phyloP scores from a whole-genome alignment of 805 yeast species.

The Yamadazyma phyllophila region DNA sequence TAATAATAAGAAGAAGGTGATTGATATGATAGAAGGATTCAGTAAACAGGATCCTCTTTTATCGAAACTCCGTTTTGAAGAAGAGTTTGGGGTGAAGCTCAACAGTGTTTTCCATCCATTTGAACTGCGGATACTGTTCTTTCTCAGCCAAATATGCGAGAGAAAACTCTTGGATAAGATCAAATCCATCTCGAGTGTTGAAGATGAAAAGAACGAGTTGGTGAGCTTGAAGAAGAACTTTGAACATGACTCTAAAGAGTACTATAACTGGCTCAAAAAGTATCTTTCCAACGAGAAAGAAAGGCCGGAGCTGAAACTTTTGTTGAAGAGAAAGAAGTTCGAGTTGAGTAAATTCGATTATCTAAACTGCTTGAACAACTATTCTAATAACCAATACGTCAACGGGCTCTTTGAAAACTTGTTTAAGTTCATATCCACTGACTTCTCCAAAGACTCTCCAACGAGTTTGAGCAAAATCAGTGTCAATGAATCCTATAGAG shows the following conservation, averaged over 20 bases:
- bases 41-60: constrained; percentile 25
- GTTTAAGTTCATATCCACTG: constrained; percentile 29
- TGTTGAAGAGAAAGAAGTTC: constrained; percentile 35
- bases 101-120: constrained; percentile 30
- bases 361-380: constrained; percentile 37
- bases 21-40: constrained; percentile 23
- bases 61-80: constrained; percentile 21
- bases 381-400: constrained; percentile 39
- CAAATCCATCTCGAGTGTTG: constrained; percentile 11
- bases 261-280: constrained; percentile 43
- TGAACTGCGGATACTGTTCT: constrained; percentile 28
- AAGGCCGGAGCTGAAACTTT: constrained; percentile 38
- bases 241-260: constrained; percentile 41
- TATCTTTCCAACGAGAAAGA: constrained; percentile 44
- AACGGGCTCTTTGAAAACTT: constrained; percentile 36
- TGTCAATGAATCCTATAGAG: constrained; percentile 21
- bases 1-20: constrained; percentile 18
- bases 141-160: constrained; percentile 29
- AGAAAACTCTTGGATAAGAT: constrained; percentile 28
- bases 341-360: constrained; percentile 48
- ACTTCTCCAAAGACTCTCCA: constrained; percentile 12
- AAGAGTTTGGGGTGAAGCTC: constrained; percentile 25
- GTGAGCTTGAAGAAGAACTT: constrained; percentile 29
- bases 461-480: constrained; percentile 11
- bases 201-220: constrained; percentile 22